A percentile compares a stretch with the other conserved stretches of the same genome.
phyloP scores from a whole-genome alignment of 306 rosid genomes.

The Mimosa pudica region DNA sequence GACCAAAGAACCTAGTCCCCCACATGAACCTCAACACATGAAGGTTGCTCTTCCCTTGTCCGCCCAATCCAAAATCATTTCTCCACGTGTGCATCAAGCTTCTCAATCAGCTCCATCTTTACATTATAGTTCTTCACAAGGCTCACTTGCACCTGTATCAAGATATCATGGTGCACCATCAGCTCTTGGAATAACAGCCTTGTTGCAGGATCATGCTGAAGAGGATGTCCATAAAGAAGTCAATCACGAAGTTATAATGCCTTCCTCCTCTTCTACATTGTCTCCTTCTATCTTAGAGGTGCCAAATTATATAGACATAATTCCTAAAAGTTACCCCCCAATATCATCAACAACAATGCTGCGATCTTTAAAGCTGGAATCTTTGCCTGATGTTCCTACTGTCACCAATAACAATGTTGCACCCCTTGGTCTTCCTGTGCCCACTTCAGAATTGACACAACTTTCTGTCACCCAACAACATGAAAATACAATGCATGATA shows the following conservation, averaged over 20 bases:
- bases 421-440: conserved; percentile 34
- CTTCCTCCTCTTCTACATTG: conserved; percentile 33
- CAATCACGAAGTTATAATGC: conserved; percentile 40
- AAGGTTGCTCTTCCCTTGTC: conserved; percentile 61
- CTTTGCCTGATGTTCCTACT: conserved; percentile 40
- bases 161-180: conserved; percentile 73
- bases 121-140: conserved; percentile 57
- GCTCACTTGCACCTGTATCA: conserved; percentile 60
- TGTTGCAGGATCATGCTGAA: conserved; percentile 73
- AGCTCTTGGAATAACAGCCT: conserved; percentile 83
- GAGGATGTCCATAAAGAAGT: conserved; percentile 46
- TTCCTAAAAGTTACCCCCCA: conserved; percentile 40
- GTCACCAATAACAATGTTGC: conserved; percentile 30
- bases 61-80: conserved; percentile 68
- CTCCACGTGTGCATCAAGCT: conserved; percentile 60
- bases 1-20: conserved; percentile 28
- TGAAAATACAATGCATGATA: conserved; percentile 36
- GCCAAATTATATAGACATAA: conserved; percentile 39
- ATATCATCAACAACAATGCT: conserved; percentile 34
- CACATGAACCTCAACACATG: conserved; percentile 39
- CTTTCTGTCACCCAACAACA: conserved; percentile 27
- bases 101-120: conserved; percentile 59
- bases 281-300: conserved; percentile 42
- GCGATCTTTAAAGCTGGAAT: conserved; percentile 35
- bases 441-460: conserved; percentile 32